Evolutionary conservation across 345 rosid genomes (phyloP), one percentile per base, ranked within the genome.

Genomic region (Brassica carinata): DNA sequence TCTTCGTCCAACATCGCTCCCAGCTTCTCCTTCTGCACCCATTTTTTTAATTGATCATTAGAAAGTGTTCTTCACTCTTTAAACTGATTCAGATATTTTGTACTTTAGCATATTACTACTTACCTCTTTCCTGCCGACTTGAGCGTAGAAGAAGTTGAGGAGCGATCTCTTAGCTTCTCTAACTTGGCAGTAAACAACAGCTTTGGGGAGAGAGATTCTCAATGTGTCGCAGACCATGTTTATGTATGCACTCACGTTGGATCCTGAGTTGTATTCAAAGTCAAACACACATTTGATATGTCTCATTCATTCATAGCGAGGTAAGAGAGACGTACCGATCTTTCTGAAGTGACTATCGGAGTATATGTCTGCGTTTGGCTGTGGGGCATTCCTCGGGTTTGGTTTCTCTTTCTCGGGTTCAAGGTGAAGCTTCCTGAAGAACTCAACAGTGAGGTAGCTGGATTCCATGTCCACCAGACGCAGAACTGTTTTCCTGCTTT

Each of bases 1-100:
- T 96, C 98, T 84, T 96, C 99, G 59, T 93, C 99, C 86, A 96
- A 78, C 98, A 93, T 96, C 7, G 90, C 86, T 0, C 99, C 91
- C n/a, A 92, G 92, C 82, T 88, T 86, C 87, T 91, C 99, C 85
- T 84, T 93, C 96, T 96, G 88, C 84, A 83, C 5, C 13, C 5
- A 2, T 71, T 48, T 0, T 19, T 27, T 7, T 27, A 26, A 30
- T 18, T 1, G 4, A 62, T 51, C 51, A 53, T 11, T 66, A 19
- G 5, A 34, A 53, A 75, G 48, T 18, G 26, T 27, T 53, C 13
- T 10, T 8, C 11, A 30, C 43, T 53, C 14, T 51, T 75, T 30
- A 7, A 11, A 30, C 0, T 51, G 64, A 48, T 13, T 13, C 17
- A 5, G 55, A 6, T 4, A 29, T 29, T 2, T 18, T 67, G 26